Conservation (phyloP, 257 asterid genomes). For the Salvia rosmarinus region DNA sequence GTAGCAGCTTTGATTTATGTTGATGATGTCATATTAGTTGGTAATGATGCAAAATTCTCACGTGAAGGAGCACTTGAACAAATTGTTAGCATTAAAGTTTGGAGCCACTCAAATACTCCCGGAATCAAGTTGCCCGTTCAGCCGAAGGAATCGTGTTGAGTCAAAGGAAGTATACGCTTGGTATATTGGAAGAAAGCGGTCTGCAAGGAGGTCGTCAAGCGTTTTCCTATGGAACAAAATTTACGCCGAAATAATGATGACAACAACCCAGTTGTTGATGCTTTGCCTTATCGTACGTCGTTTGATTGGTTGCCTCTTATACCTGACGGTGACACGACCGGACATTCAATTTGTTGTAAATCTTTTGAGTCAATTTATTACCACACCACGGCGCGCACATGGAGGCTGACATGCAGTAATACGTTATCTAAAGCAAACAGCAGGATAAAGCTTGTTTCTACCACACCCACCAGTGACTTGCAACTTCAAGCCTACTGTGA, state of each 20-base stretch:
- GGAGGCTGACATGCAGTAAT: neutral
- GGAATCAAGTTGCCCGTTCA: neutral
- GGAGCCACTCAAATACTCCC: neutral
- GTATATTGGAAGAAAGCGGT: neutral
- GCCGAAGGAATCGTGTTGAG: neutral
- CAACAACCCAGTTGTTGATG: neutral
- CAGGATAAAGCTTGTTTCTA: neutral
- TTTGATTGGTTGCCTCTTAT: neutral
- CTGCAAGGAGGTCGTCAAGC: neutral
- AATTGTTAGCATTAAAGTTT: neutral
- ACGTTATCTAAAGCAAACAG: neutral
- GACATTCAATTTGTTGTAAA: constrained; percentile 8
- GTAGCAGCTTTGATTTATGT: neutral
- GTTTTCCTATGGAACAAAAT: constrained; percentile 7
- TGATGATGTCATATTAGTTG: neutral
- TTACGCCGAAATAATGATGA: neutral
- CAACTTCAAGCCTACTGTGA: neutral
- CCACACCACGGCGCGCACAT: neutral
- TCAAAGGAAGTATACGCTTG: neutral
- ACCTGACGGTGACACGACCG: neutral
- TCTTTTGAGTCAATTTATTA: neutral
- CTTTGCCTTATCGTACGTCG: neutral
- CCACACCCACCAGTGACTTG: neutral
- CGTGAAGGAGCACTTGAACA: neutral
- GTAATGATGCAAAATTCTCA: neutral